Conservation (phyloP, 2,329 filamentous ascomycete species). For the Ceratocystis smalleyi region DNA sequence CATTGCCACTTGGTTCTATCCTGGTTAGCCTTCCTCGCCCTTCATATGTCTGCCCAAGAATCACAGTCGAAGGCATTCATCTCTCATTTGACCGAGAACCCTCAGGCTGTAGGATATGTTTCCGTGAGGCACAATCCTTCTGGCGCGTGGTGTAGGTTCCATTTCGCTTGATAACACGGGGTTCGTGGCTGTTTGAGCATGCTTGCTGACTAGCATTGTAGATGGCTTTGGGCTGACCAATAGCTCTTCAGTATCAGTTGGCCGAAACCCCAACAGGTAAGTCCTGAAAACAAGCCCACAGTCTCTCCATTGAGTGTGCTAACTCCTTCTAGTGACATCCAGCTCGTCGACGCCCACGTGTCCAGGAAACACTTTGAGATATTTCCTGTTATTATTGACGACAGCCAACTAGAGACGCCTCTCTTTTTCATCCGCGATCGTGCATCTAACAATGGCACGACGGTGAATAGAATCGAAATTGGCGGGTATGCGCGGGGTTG, state of each 20-base stretch:
- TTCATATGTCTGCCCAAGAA: background rate
- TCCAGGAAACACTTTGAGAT: conserved; percentile 17
- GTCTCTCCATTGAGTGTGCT: background rate
- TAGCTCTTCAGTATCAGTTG: conserved; percentile 5
- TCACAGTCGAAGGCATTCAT: background rate
- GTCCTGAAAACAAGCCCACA: background rate
- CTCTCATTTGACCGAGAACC: background rate
- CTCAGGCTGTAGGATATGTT: conserved; percentile 4
- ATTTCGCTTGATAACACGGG: background rate
- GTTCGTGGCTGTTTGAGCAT: background rate
- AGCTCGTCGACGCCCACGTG: conserved; percentile 8
- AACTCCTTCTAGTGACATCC: conserved; percentile 7
- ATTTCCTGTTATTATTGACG: conserved; percentile 14
- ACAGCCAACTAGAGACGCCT: conserved; percentile 3
- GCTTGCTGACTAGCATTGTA: background rate
- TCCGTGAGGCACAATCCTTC: conserved; percentile 8
- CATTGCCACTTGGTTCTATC: too few relatives aligned
- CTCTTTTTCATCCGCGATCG: conserved; percentile 40
- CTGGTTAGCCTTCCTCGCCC: background rate
- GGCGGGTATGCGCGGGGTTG: conserved; percentile 30
- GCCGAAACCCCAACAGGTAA: conserved; percentile 11
- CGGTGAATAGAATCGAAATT: conserved; percentile 33
- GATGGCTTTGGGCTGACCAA: conserved; percentile 13
- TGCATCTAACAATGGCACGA: conserved; percentile 38
- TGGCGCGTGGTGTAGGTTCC: conserved; percentile 9